Evolutionary conservation across 2,329 filamentous ascomycete genomes (phyloP), one percentile per base, ranked within the genome.

Genomic region (Epichloe gansuensis): DNA sequence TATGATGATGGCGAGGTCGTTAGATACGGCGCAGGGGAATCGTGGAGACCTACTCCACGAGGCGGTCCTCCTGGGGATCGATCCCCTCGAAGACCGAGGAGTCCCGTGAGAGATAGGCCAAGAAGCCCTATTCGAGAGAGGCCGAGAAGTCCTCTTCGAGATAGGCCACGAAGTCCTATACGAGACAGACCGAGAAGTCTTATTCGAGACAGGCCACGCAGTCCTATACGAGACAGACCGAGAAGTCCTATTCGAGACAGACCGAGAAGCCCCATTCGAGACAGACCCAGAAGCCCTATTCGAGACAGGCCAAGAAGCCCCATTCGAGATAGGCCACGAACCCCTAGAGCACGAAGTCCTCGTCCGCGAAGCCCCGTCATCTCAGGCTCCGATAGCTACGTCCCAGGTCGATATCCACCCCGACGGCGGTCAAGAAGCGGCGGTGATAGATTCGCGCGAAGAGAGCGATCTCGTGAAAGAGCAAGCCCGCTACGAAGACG

Each of bases 1-100:
- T 82, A 78, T 60, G 78, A 82, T 57, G 78, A 82, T 58, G 78
- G 78, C 45, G 78, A 82, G 66, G 79, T 82, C 51, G 76, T 80
- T 57, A 72, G 78, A 61, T 82, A 81, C 62, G 78, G 78, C 50
- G 79, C 79, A 12, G 78, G 78, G 54, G 78, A 82, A 65, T 81
- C 77, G 39, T 82, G 80, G 71, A 70, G 78, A 54, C 78, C 78
- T 11, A 81, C 76, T 54, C 79, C 78, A 49, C 66, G 74, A 51
- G 69, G 48, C 31, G 52, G 45, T 12, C 52, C 52, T 42, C 41
- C 28, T 34, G 66, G 68, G 48, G 70, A 74, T 57, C 70, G 73
- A 52, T 76, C 75, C 31, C 73, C 74, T 8, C 69, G 71, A 43
- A 63, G 62, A 45, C 57, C 62, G 6, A 60, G 64, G 48, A 65